Evolutionary conservation across 768 basidiomycete species (phyloP).

Genomic region (Naganishia antarctica): DNA sequence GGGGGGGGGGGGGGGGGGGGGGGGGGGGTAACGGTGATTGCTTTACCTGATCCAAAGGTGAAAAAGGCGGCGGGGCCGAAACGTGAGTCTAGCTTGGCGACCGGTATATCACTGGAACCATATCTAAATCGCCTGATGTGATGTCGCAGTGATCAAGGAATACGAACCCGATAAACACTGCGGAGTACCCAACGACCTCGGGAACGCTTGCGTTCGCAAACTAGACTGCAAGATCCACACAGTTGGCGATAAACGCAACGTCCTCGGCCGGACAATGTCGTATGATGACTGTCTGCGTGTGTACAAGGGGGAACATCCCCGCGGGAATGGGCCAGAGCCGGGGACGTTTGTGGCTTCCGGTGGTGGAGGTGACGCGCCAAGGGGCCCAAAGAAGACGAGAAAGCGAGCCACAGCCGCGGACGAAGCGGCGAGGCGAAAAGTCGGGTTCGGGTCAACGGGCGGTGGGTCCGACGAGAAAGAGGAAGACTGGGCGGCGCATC

Average conservation of each 20-base stretch:
- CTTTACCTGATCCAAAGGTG: slow-evolving; percentile 1
- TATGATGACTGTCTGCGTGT: slow-evolving; percentile 24
- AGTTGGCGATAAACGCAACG: slow-evolving; percentile 25
- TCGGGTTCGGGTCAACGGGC: slow-evolving; percentile 1
- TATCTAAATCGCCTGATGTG: not conserved
- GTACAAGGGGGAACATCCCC: slow-evolving; percentile 20
- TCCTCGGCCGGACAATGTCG: slow-evolving; percentile 24
- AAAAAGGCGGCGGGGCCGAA: slow-evolving; percentile 9
- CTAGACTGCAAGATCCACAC: slow-evolving; percentile 30
- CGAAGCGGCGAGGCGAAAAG: not conserved
- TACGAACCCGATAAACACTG: slow-evolving; percentile 27
- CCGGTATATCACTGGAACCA: not conserved
- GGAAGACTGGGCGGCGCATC: slow-evolving; percentile 16
- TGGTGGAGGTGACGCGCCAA: too few species aligned
- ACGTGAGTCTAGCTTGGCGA: slow-evolving; percentile 21
- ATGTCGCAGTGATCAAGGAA: slow-evolving; percentile 17
- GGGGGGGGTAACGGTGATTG: not conserved
- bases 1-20: not conserved
- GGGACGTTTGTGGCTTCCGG: not conserved
- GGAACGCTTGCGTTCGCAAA: slow-evolving; percentile 22
- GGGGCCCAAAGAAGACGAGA: not conserved
- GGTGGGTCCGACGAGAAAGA: not conserved
- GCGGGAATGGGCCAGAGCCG: not conserved
- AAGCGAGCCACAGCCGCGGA: not conserved
- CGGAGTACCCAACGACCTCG: slow-evolving; percentile 22